Percentiles rank a stretch among this genome's conserved stretches.
Evolutionary conservation across 2,329 filamentous ascomycete species (phyloP).

Genomic region (Aureobasidium sp.): DNA sequence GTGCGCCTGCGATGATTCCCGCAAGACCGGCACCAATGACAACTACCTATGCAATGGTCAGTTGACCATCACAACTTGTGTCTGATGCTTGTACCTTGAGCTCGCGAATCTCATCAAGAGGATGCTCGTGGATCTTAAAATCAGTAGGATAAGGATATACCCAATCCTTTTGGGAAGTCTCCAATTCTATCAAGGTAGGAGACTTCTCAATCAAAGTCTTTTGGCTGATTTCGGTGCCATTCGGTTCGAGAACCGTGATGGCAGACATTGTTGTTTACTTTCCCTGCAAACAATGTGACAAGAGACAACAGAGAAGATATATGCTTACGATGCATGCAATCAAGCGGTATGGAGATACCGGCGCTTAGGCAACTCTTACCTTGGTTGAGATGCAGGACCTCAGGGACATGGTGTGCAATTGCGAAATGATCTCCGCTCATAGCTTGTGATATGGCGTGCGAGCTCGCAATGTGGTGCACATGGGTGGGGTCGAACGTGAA

Average conservation of each 20-base stretch:
- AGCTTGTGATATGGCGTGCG: neutral
- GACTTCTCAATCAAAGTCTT: neutral
- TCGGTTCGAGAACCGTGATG: neutral
- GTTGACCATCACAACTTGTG: neutral
- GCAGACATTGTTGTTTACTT: neutral
- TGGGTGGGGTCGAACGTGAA: neutral
- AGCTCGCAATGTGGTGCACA: neutral
- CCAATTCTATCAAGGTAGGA: neutral
- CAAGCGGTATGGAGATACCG: neutral
- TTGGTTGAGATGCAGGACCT: neutral
- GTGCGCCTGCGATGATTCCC: conserved; percentile 56
- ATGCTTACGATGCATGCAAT: neutral
- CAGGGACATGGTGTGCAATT: neutral
- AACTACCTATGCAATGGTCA: conserved; percentile 36
- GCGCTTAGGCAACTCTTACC: neutral
- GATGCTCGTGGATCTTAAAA: conserved; percentile 25
- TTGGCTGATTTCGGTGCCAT: neutral
- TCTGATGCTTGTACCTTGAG: conserved; percentile 19
- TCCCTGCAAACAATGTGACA: neutral
- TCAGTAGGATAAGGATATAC: conserved; percentile 25
- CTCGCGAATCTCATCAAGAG: conserved; percentile 24
- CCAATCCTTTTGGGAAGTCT: conserved; percentile 16
- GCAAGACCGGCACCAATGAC: conserved; percentile 59
- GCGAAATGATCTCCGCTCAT: neutral
- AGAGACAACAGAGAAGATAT: neutral